Evolutionary conservation across 495 filamentous ascomycete species (phyloP).

Genomic region (Aspergillus egyptiacus): DNA sequence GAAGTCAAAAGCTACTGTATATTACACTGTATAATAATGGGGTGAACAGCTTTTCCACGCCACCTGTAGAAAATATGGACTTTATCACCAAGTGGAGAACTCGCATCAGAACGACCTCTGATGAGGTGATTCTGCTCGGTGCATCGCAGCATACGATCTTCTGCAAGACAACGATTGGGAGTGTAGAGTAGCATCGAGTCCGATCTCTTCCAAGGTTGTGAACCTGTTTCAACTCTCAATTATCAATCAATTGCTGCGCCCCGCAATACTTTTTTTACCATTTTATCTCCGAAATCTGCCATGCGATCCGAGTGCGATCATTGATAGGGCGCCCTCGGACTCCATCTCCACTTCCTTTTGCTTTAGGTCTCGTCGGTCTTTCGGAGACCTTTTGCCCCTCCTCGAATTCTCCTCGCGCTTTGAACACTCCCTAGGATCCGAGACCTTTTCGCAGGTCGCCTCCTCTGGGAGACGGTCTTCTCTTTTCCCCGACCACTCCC

Average conservation of each 20-base stretch:
- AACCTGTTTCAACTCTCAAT: neutral
- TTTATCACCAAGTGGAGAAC: slow-evolving; percentile 1
- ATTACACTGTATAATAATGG: neutral
- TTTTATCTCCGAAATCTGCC: slow-evolving; percentile 11
- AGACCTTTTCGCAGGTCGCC: slow-evolving; percentile 13
- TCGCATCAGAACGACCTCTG: slow-evolving; percentile 14
- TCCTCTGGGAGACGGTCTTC: slow-evolving; percentile 17
- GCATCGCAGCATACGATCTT: no score
- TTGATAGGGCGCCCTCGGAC: neutral
- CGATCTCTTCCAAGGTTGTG: no score
- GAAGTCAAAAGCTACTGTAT: neutral
- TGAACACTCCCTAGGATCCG: slow-evolving; percentile 3
- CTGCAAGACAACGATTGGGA: no score
- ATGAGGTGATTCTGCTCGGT: slow-evolving; percentile 19
- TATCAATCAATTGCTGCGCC: neutral
- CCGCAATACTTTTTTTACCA: neutral
- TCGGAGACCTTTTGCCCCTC: slow-evolving; percentile 13
- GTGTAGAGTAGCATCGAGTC: no score
- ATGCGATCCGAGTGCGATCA: neutral
- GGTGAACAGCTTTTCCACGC: neutral
- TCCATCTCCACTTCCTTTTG: slow-evolving; percentile 9
- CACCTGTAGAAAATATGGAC: neutral
- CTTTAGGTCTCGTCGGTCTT: slow-evolving; percentile 10
- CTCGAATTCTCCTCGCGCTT: slow-evolving; percentile 4
- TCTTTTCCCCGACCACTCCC: neutral